These are phyloP conservation scores for Aspergillus panamensis DNA, from an alignment of 495 filamentous ascomycete species.

Conservation along the genomic window DNA sequence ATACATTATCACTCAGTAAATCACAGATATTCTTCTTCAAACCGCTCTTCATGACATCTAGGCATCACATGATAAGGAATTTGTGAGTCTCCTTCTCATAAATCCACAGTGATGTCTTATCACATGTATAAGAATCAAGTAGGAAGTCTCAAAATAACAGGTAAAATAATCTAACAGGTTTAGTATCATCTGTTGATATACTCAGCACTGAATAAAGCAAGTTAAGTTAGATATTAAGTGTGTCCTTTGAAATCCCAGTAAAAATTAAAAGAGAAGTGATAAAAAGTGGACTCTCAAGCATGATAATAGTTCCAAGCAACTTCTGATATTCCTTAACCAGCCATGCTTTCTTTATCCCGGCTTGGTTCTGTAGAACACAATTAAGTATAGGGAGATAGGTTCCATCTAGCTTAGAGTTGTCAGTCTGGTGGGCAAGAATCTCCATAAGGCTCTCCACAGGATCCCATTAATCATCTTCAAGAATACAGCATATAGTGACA, in stretches of 20 bases:
- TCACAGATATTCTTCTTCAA: slow-evolving; percentile 42
- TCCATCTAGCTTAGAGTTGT: slow-evolving; percentile 16
- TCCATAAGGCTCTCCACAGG: background rate
- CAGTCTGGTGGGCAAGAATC: background rate
- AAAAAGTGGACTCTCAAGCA: slow-evolving; percentile 23
- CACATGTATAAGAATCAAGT: slow-evolving; percentile 6
- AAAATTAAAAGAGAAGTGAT: slow-evolving; percentile 19
- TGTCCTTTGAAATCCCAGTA: slow-evolving; percentile 7
- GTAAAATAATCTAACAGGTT: slow-evolving; percentile 16
- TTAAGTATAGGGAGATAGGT: slow-evolving; percentile 31
- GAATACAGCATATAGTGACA: background rate
- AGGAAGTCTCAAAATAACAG: slow-evolving; percentile 29
- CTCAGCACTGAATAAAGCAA: slow-evolving; percentile 28
- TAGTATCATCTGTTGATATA: slow-evolving; percentile 25
- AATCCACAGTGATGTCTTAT: slow-evolving; percentile 12
- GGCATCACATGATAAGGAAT: slow-evolving; percentile 17
- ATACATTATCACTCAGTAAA: slow-evolving; percentile 21
- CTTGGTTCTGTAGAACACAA: slow-evolving; percentile 4
- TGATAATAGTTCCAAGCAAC: background rate
- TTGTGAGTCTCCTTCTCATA: slow-evolving; percentile 19
- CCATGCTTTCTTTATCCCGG: background rate
- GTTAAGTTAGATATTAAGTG: slow-evolving; percentile 19
- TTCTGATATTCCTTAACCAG: background rate
- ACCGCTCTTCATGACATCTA: slow-evolving; percentile 27
- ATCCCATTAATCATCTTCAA: background rate